Evolutionary conservation across 257 asterid genomes (phyloP), one percentile per base, ranked within the genome.

Genomic region (Primulina tabacum): DNA sequence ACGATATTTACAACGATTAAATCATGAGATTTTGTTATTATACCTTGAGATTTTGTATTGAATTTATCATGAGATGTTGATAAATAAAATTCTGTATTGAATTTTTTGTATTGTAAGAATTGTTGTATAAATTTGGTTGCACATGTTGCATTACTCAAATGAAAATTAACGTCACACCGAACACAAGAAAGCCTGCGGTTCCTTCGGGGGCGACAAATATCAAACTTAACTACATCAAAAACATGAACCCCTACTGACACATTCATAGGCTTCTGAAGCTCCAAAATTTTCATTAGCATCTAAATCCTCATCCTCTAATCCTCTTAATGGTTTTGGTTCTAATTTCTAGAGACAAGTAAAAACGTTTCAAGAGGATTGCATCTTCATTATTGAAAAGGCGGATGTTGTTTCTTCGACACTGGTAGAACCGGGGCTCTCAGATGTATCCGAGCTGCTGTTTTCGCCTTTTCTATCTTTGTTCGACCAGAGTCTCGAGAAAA

Each of bases 391-490:
- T 2, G 89, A 84, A 65, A 85, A 83, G 35, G 90, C 84, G 2
- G 88, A 88, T 75, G 82, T 87, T 5, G 81, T 80, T 62, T 88
- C 96, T 68, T 87, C 96, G 0, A 87, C 92, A 38, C 78, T 83
- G 28, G 96, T 84, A 1, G 97, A 92, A 38, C 90, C 88, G 1
- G 83, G 90, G 78, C 96, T 89, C 60, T 83, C 96, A 6, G 97
- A 89, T 7, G 97, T 85, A 66, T 90, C 98, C 1, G 96, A 92
- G 83, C 95, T 84, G 76, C 96, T 90, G 67, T 79, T 88, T 84
- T 92, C 97, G 0, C 89, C 85, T 10, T 71, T 76, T 68, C 85
- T 79, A 10, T 90, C 96, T 84, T 84, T 92, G 70, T 71, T 81
- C 2, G 97, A 88, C 97, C 97, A 92, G n/a, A 92, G 82, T 58